A percentile compares a stretch with the other conserved stretches of the same genome.
phyloP scores from a whole-genome alignment of 768 basidiomycete genomes.

The Dendrothele bispora region DNA sequence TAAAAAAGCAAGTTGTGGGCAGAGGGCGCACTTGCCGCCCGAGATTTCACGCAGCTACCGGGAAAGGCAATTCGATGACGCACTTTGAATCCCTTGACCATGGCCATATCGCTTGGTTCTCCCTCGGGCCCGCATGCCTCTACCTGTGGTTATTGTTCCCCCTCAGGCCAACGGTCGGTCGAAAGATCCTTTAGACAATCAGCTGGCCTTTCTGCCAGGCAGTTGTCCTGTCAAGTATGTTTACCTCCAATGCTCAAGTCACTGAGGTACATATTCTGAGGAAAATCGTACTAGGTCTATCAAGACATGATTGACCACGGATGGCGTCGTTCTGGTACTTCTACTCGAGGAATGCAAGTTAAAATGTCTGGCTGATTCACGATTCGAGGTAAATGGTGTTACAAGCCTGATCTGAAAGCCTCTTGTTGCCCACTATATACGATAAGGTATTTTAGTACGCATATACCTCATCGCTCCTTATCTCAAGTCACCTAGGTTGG shows the following conservation, averaged over 20 bases:
- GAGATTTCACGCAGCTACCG: too few relatives aligned
- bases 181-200: conserved; percentile 42
- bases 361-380: background rate
- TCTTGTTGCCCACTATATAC: conserved; percentile 91
- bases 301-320: conserved; percentile 83
- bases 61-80: too few relatives aligned
- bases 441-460: conserved; percentile 60
- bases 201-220: conserved; percentile 49
- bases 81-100: too few relatives aligned
- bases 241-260: background rate
- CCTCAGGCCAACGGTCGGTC: conserved; percentile 48
- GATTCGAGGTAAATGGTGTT: conserved; percentile 62
- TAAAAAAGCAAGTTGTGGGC: too few relatives aligned
- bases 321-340: conserved; percentile 75
- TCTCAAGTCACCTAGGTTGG: conserved; percentile 47
- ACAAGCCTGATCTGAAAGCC: conserved; percentile 78
- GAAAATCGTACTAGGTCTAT: conserved; percentile 51
- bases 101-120: conserved; percentile 32
- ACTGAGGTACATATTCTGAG: background rate
- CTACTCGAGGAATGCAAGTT: background rate
- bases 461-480: conserved; percentile 2
- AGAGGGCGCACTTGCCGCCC: too few relatives aligned
- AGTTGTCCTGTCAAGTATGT: conserved; percentile 55
- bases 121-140: conserved; percentile 35
- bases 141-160: conserved; percentile 70